These are phyloP conservation scores for Smittium mucronatum DNA, from an alignment of 371 early-diverging fungal species.

Conservation along the genomic window DNA sequence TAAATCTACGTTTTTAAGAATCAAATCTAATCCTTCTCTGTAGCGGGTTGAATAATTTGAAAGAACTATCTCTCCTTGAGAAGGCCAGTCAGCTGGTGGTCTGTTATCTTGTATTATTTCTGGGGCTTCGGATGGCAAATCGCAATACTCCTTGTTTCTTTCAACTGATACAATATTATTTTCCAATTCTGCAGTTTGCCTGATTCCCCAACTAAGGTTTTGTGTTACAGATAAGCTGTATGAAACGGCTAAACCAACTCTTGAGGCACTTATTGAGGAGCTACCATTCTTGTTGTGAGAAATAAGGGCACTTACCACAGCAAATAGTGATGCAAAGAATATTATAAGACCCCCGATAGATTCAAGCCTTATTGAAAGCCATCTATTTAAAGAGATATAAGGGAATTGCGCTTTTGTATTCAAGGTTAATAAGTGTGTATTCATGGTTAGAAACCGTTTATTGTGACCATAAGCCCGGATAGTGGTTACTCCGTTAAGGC, in stretches of 20 bases:
- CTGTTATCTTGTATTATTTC: slow-evolving; percentile 33
- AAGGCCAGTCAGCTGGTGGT: slow-evolving; percentile 39
- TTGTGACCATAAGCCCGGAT: slow-evolving; percentile 67
- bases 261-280: slow-evolving; percentile 42
- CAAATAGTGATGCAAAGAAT: slow-evolving; percentile 23
- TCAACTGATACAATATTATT: slow-evolving; percentile 32
- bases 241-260: slow-evolving; percentile 40
- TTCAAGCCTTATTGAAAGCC: slow-evolving; percentile 29
- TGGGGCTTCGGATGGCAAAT: slow-evolving; percentile 37
- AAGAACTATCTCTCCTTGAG: slow-evolving; percentile 38
- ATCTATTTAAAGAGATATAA: slow-evolving; percentile 17
- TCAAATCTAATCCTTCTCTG: slow-evolving; percentile 33
- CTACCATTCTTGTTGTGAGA: slow-evolving; percentile 17
- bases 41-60: slow-evolving; percentile 36
- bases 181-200: slow-evolving; percentile 22
- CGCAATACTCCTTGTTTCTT: slow-evolving; percentile 28
- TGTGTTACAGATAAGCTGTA: slow-evolving; percentile 12
- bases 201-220: slow-evolving; percentile 59
- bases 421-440: slow-evolving; percentile 49
- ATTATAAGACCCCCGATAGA: slow-evolving; percentile 24
- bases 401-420: slow-evolving; percentile 35
- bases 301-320: slow-evolving; percentile 9
- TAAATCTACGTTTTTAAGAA: slow-evolving; percentile 32
- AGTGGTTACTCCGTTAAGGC: slow-evolving; percentile 50
- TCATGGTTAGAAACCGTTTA: slow-evolving; percentile 54